phyloP scores from a whole-genome alignment of 1,284 basidiomycete species.

The Rhodotorula sp. region DNA sequence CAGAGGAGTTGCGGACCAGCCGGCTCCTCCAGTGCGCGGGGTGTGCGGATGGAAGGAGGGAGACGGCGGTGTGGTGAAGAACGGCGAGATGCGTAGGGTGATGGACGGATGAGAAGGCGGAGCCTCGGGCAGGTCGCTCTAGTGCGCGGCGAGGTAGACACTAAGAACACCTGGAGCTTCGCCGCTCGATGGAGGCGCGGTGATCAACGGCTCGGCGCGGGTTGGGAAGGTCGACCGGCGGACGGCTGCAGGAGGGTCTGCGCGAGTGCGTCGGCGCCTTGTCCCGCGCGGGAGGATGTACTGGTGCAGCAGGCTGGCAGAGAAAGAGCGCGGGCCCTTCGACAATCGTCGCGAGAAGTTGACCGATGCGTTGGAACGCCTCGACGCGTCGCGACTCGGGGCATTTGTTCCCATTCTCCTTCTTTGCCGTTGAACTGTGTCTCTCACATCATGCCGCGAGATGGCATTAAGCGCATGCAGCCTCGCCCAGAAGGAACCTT shows the following conservation, averaged over 20 bases:
- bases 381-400: not conserved
- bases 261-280: too few relatives aligned
- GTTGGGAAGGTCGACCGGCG: not conserved
- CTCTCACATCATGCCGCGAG: too few relatives aligned
- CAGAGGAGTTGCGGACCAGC: not conserved
- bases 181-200: too few relatives aligned
- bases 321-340: too few relatives aligned
- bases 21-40: not conserved
- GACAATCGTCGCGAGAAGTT: not conserved
- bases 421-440: not conserved
- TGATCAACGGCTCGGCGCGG: too few relatives aligned
- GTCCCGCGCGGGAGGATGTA: too few relatives aligned
- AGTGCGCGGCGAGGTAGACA: not conserved
- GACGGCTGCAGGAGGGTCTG: not conserved
- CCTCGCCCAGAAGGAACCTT: too few relatives aligned
- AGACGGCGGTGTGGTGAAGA: not conserved
- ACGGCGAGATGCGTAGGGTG: not conserved
- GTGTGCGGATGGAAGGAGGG: not conserved
- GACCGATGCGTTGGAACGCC: not conserved
- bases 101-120: not conserved
- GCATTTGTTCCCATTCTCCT: not conserved
- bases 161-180: too few relatives aligned
- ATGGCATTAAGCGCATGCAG: too few relatives aligned
- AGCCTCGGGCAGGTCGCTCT: not conserved
- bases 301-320: too few relatives aligned